A percentile compares a stretch with the other conserved stretches of the same genome.
phyloP scores from a whole-genome alignment of 495 filamentous ascomycete genomes.

The Xylaria acuta region DNA sequence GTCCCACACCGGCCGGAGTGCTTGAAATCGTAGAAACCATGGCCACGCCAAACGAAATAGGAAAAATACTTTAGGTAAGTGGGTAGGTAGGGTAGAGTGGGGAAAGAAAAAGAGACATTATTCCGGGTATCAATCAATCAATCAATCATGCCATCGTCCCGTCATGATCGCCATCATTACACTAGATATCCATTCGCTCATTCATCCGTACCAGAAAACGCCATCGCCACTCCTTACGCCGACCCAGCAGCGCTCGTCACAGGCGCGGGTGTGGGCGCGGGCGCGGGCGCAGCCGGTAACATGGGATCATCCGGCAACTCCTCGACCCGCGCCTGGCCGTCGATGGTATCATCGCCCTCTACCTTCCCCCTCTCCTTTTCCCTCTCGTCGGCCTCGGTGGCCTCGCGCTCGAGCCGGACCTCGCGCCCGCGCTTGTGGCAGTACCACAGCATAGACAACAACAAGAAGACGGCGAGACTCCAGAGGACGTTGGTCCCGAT shows the following conservation, averaged over 20 bases:
- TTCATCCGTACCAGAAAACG: not conserved
- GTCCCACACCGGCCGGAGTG: not conserved
- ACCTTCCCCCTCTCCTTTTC: slow-evolving; percentile 26
- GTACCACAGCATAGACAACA: slow-evolving; percentile 95
- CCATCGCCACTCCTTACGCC: too few relatives aligned
- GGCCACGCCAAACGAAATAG: not conserved
- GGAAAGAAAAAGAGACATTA: not conserved
- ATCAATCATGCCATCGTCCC: too few relatives aligned
- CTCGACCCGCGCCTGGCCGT: slow-evolving; percentile 34
- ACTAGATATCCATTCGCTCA: too few relatives aligned
- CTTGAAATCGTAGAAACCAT: not conserved
- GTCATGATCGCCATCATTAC: not conserved
- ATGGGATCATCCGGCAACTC: slow-evolving; percentile 43
- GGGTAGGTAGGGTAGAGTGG: too few relatives aligned
- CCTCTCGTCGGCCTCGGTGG: slow-evolving; percentile 52
- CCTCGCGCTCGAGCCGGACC: slow-evolving; percentile 68
- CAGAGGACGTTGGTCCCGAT: slow-evolving; percentile 84
- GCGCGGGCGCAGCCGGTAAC: slow-evolving; percentile 9
- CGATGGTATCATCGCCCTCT: slow-evolving; percentile 29
- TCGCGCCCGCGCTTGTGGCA: slow-evolving; percentile 93
- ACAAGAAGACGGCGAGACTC: slow-evolving; percentile 81
- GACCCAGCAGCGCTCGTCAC: too few relatives aligned
- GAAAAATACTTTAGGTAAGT: too few relatives aligned
- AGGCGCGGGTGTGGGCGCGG: not conserved
- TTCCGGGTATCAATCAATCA: slow-evolving; percentile 26